Conservation (phyloP, 768 basidiomycete species). For the Tubosaeta sp. region DNA sequence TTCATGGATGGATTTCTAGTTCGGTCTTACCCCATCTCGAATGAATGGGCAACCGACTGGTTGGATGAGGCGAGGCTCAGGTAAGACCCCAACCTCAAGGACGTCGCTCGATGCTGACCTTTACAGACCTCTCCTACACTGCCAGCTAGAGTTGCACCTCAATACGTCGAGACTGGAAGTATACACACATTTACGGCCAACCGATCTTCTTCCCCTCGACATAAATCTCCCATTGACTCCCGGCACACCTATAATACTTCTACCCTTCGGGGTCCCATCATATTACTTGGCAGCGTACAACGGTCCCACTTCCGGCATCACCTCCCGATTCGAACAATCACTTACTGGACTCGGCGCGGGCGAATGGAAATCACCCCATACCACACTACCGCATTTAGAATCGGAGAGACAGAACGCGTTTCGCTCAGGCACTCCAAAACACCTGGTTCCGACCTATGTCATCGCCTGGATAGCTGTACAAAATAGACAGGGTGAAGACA, state of each 20-base stretch:
- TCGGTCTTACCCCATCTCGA: conserved; percentile 36
- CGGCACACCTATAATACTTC: conserved; percentile 64
- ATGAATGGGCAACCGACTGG: conserved; percentile 67
- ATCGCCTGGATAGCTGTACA: conserved; percentile 74
- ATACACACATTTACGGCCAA: conserved; percentile 57
- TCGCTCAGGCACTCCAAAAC: conserved; percentile 16
- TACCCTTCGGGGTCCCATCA: conserved; percentile 70
- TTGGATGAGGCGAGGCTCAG: conserved; percentile 48
- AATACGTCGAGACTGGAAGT: conserved; percentile 48
- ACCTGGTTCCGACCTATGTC: conserved; percentile 38
- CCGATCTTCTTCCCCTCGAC: conserved; percentile 52
- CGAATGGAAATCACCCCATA: conserved; percentile 36
- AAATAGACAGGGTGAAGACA: conserved; percentile 77
- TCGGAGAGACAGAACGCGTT: conserved; percentile 21
- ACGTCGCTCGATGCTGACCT: conserved; percentile 10
- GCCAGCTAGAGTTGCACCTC: conserved; percentile 54
- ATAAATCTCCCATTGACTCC: conserved; percentile 40
- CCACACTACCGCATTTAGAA: neutral
- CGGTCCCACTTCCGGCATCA: conserved; percentile 60
- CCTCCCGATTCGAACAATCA: conserved; percentile 58
- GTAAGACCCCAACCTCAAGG: conserved; percentile 26
- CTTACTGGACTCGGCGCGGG: conserved; percentile 61
- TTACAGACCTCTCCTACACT: conserved; percentile 56
- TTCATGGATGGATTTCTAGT: conserved; percentile 65
- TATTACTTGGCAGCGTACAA: conserved; percentile 68